Conservation (phyloP, 805 yeast genomes). For the Clavispora carvajalis region DNA sequence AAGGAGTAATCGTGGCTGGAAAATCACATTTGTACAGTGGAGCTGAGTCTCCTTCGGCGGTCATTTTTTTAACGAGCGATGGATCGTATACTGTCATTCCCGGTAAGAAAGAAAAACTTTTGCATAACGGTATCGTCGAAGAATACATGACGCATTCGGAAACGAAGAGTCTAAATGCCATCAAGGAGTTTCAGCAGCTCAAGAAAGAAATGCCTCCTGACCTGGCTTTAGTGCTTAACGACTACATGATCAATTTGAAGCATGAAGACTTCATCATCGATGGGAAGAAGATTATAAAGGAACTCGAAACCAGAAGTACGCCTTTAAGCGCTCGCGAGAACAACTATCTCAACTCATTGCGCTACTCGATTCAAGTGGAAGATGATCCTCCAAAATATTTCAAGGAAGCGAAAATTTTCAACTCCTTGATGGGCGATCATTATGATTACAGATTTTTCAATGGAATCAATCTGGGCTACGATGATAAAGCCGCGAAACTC, state of each 20-base stretch:
- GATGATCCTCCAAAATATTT: conserved; percentile 33
- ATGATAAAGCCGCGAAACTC: conserved; percentile 17
- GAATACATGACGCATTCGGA: conserved; percentile 10
- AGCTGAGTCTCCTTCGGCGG: conserved; percentile 27
- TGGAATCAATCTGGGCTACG: conserved; percentile 15
- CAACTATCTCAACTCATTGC: conserved; percentile 10
- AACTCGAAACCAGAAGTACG: conserved; percentile 8
- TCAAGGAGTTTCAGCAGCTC: conserved; percentile 19
- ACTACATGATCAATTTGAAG: conserved; percentile 22
- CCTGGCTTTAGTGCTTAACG: conserved; percentile 20
- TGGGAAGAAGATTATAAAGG: conserved; percentile 10
- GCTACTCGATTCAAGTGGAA: conserved; percentile 6
- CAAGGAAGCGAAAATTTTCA: conserved; percentile 32
- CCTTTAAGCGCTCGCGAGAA: conserved; percentile 5
- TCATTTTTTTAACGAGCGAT: conserved; percentile 24
- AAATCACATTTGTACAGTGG: conserved; percentile 18
- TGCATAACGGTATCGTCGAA: conserved; percentile 21
- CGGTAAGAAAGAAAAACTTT: conserved; percentile 12
- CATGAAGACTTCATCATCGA: conserved; percentile 23
- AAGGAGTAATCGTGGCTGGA: conserved; percentile 17
- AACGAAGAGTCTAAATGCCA: conserved; percentile 12
- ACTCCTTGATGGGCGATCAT: conserved; percentile 19
- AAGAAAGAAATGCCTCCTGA: conserved; percentile 16
- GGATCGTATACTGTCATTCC: conserved; percentile 28
- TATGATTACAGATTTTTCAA: conserved; percentile 26